Evolutionary conservation across 345 rosid species (phyloP).

Genomic region (Aquilaria sinensis): DNA sequence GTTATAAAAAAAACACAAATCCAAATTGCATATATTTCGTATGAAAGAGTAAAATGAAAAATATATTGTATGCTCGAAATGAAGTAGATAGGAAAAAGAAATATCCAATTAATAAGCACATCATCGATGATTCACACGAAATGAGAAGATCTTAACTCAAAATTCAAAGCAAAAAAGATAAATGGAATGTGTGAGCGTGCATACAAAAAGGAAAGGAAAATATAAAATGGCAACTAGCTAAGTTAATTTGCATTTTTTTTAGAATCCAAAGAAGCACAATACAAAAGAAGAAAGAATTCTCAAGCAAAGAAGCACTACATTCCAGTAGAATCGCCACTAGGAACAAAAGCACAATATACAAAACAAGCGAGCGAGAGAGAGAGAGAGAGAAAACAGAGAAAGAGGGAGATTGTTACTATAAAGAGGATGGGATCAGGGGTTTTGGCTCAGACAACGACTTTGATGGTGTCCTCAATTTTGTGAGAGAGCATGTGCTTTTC

Average conservation of each 20-base stretch:
- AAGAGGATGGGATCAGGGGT: constrained; percentile 91
- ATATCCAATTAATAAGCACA: no score
- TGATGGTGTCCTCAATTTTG: constrained; percentile 96
- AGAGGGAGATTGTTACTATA: constrained; percentile 44
- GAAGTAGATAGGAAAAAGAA: no score
- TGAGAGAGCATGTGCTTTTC: constrained; percentile 90
- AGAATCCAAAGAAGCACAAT: not conserved
- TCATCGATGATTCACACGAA: no score
- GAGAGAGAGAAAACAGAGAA: not conserved
- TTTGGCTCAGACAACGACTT: constrained; percentile 95
- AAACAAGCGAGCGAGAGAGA: no score
- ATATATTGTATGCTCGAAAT: no score
- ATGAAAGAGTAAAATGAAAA: no score
- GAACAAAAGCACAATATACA: constrained; percentile 77
- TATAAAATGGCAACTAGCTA: not conserved
- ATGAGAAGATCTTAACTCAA: no score
- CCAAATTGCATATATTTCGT: not conserved
- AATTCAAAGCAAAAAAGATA: no score
- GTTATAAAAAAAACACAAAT: not conserved
- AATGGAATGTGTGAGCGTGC: no score
- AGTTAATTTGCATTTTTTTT: not conserved
- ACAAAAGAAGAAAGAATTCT: not conserved
- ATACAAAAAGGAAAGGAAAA: not conserved
- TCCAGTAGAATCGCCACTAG: constrained; percentile 78
- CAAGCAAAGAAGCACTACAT: constrained; percentile 38